Evolutionary conservation across 2,329 filamentous ascomycete genomes (phyloP).

Genomic region (Chaetothyriales sp.): DNA sequence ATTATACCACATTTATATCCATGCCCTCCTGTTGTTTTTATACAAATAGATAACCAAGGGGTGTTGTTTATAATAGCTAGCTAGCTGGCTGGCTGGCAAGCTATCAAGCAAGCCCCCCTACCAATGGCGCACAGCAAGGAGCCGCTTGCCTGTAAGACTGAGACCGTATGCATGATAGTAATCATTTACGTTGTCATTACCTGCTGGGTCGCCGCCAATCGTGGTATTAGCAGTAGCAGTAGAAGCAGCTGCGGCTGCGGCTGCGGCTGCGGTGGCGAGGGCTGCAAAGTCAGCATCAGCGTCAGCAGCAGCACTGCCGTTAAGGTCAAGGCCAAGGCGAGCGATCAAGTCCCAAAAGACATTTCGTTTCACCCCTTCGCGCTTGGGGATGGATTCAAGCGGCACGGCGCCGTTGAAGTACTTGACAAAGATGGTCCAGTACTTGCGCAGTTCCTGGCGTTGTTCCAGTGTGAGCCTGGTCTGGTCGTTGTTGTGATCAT

Average conservation of each 20-base stretch:
- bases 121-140: neutral
- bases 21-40: too few relatives aligned
- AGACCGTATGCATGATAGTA: too few relatives aligned
- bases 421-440: conserved; percentile 60
- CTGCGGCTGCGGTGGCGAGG: too few relatives aligned
- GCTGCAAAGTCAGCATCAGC: neutral
- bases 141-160: neutral
- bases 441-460: conserved; percentile 39
- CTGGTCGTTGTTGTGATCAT: neutral
- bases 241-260: too few relatives aligned
- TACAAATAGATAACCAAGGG: too few relatives aligned
- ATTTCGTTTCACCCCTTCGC: conserved; percentile 75
- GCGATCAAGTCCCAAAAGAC: conserved; percentile 37
- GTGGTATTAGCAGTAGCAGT: too few relatives aligned
- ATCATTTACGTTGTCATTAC: too few relatives aligned
- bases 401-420: conserved; percentile 79
- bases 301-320: neutral
- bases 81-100: neutral
- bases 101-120: neutral
- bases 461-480: conserved; percentile 24
- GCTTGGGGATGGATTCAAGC: conserved; percentile 71
- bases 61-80: too few relatives aligned
- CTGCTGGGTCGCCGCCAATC: too few relatives aligned
- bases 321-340: conserved; percentile 41
- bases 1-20: too few relatives aligned